These are phyloP conservation scores for Rubus idaeus DNA, from an alignment of 306 rosid genomes.

Conservation along the genomic window DNA sequence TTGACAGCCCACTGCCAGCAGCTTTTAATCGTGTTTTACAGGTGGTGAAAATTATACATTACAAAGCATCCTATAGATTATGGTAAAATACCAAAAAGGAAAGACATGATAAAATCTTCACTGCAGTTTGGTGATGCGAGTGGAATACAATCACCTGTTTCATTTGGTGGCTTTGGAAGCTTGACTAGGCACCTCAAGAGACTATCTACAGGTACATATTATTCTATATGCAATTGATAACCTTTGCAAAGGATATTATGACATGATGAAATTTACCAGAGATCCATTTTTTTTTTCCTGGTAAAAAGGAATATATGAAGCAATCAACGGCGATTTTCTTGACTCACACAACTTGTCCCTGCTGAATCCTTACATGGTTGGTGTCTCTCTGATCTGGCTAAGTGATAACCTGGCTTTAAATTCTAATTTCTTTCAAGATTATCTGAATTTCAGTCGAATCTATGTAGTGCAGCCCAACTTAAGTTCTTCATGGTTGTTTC, in stretches of 20 bases:
- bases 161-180: constrained; percentile 96
- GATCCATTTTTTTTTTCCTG: constrained; percentile 19
- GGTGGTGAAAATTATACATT: constrained; percentile 43
- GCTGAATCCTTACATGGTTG: constrained; percentile 90
- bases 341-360: constrained; percentile 76
- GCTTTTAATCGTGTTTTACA: constrained; percentile 81
- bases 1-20: constrained; percentile 77
- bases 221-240: constrained; percentile 14
- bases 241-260: constrained; percentile 3
- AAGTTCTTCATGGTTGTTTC: constrained; percentile 96
- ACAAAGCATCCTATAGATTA: constrained; percentile 28
- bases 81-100: constrained; percentile 25
- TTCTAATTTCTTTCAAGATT: constrained; percentile 12
- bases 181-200: constrained; percentile 90
- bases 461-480: constrained; percentile 73
- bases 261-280: constrained; percentile 18
- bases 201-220: constrained; percentile 57
- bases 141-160: constrained; percentile 94
- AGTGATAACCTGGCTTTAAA: not conserved
- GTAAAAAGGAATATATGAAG: constrained; percentile 79
- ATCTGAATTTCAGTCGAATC: constrained; percentile 27
- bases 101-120: constrained; percentile 33
- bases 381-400: constrained; percentile 29
- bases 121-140: constrained; percentile 94
- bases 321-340: constrained; percentile 66